Evolutionary conservation across 116 monocot genomes (phyloP).

Genomic region (Iris pallida): DNA sequence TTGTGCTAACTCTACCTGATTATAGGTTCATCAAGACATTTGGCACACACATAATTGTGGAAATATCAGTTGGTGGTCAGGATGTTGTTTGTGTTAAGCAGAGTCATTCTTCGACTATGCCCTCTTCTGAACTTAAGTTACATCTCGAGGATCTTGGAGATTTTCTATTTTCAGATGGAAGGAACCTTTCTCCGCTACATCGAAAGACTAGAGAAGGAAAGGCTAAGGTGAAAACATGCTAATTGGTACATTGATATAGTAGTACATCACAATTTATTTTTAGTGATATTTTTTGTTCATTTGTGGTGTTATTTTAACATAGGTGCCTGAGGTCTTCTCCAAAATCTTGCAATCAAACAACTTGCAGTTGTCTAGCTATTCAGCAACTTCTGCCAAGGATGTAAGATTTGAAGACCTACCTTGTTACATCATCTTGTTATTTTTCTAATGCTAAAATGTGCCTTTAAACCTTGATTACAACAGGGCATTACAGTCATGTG

Average conservation of each 20-base stretch:
- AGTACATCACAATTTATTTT: neutral
- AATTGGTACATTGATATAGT: neutral
- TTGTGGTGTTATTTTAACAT: slow-evolving; percentile 14
- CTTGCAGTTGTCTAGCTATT: slow-evolving; percentile 53
- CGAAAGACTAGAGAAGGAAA: slow-evolving; percentile 67
- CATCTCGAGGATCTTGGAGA: slow-evolving; percentile 94
- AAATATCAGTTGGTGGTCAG: slow-evolving; percentile 76
- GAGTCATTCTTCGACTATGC: slow-evolving; percentile 58
- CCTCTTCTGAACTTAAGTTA: slow-evolving; percentile 68
- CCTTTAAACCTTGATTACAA: slow-evolving; percentile 8
- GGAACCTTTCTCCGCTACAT: slow-evolving; percentile 63
- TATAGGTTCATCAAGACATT: slow-evolving; percentile 78
- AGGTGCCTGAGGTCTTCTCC: slow-evolving; percentile 85
- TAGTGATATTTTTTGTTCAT: slow-evolving; percentile 7
- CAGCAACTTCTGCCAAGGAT: slow-evolving; percentile 86
- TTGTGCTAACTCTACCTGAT: slow-evolving; percentile 3
- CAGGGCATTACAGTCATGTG: slow-evolving; percentile 85
- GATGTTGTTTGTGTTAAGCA: slow-evolving; percentile 82
- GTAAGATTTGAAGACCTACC: slow-evolving; percentile 30
- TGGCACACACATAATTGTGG: slow-evolving; percentile 94
- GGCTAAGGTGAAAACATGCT: slow-evolving; percentile 43
- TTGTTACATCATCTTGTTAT: neutral
- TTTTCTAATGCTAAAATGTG: slow-evolving; percentile 4
- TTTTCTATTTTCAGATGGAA: slow-evolving; percentile 84
- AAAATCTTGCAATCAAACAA: slow-evolving; percentile 73